These are phyloP conservation scores for Kwoniella botswanensis DNA, from an alignment of 768 basidiomycete species.

Conservation along the genomic window DNA sequence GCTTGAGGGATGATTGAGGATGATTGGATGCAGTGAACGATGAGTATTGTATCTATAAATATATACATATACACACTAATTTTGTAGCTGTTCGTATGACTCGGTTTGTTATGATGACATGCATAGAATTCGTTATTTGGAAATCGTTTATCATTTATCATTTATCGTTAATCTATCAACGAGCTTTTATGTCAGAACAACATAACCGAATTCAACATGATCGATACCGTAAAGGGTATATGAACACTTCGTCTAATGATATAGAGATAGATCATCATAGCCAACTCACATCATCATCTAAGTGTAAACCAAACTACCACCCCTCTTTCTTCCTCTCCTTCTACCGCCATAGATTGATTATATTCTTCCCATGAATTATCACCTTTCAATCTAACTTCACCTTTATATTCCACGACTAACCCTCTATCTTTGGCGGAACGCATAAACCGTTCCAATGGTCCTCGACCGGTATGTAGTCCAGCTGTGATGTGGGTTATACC, in stretches of 20 bases:
- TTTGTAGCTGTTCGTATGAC: not conserved
- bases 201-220: too few relatives aligned
- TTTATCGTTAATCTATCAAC: not conserved
- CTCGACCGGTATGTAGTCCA: slow-evolving; percentile 55
- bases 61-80: not conserved
- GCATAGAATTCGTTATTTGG: not conserved
- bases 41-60: too few relatives aligned
- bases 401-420: slow-evolving; percentile 16
- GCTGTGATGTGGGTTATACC: slow-evolving; percentile 51
- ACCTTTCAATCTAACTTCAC: slow-evolving; percentile 43
- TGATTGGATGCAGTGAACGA: too few relatives aligned
- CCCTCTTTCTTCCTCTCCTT: slow-evolving; percentile 47
- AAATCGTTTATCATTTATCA: too few relatives aligned
- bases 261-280: too few relatives aligned
- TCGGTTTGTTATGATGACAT: not conserved
- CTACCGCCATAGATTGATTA: not conserved
- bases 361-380: slow-evolving; percentile 41
- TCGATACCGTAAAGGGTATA: too few relatives aligned
- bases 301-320: slow-evolving; percentile 43
- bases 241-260: too few relatives aligned
- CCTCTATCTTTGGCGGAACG: slow-evolving; percentile 28
- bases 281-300: not conserved
- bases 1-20: too few relatives aligned
- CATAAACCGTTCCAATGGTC: slow-evolving; percentile 51
- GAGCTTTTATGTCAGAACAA: too few relatives aligned